Percentiles rank a stretch among this genome's conserved stretches.
Conservation (phyloP, 371 early-diverging fungal genomes). For the Lichtheimia corymbifera region DNA sequence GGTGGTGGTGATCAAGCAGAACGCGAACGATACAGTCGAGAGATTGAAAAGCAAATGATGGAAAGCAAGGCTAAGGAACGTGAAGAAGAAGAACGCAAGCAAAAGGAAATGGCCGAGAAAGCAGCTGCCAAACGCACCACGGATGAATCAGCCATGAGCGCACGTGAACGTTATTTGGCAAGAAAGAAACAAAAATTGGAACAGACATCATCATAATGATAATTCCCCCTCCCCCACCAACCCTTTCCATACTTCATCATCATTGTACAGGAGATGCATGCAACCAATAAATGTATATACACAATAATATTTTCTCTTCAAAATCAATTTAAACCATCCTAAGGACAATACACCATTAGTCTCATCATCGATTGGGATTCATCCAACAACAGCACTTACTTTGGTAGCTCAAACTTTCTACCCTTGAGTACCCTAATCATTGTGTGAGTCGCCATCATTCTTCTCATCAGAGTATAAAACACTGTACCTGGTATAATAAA, state of each 20-base stretch:
- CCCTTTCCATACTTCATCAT: not conserved
- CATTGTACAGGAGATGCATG: not conserved
- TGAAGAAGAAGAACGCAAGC: slow-evolving; percentile 51
- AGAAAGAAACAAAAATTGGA: slow-evolving; percentile 63
- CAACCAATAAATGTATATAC: slow-evolving; percentile 1
- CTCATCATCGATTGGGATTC: not conserved
- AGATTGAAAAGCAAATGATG: slow-evolving; percentile 59
- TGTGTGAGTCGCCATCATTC: not conserved
- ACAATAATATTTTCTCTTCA: not conserved
- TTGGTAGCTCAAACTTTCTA: slow-evolving; percentile 78
- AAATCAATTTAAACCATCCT: not conserved
- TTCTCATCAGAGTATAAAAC: not conserved
- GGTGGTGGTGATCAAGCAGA: slow-evolving; percentile 30
- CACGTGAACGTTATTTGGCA: slow-evolving; percentile 75
- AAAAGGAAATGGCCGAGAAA: slow-evolving; percentile 55
- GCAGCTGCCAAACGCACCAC: slow-evolving; percentile 66
- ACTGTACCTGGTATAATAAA: slow-evolving; percentile 90
- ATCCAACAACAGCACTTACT: slow-evolving; percentile 9
- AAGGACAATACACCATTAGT: not conserved
- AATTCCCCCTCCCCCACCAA: not conserved
- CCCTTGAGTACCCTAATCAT: slow-evolving; percentile 80
- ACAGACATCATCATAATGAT: not conserved
- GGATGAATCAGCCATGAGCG: slow-evolving; percentile 72
- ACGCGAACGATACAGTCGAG: slow-evolving; percentile 42
- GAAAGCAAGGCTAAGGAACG: slow-evolving; percentile 50